These are phyloP conservation scores for Lactarius hengduanensis DNA, from an alignment of 768 basidiomycete species.

Conservation along the genomic window DNA sequence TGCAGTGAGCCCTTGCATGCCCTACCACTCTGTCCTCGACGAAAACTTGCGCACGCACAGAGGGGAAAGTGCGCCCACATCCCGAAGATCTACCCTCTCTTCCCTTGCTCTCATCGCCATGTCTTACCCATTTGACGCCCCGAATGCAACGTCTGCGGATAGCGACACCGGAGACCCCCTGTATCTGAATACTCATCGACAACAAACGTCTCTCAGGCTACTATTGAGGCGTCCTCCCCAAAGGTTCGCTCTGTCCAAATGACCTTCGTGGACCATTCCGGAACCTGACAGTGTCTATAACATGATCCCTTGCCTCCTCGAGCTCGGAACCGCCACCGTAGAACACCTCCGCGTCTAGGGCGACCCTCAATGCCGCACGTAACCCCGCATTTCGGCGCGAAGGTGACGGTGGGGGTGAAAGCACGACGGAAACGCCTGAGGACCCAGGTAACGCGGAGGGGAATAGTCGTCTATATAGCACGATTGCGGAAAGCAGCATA, in stretches of 20 bases:
- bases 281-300: constrained; percentile 49
- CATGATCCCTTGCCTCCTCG: constrained; percentile 75
- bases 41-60: too few relatives aligned
- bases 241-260: too few relatives aligned
- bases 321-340: constrained; percentile 40
- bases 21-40: too few relatives aligned
- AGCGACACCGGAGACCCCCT: too few relatives aligned
- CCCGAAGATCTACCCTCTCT: constrained; percentile 36
- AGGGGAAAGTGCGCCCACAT: constrained; percentile 19
- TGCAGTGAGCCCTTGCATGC: too few relatives aligned
- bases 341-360: constrained; percentile 55
- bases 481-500: too few relatives aligned
- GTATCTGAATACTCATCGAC: too few relatives aligned
- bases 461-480: constrained; percentile 43
- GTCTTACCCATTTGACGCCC: too few relatives aligned
- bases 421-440: constrained; percentile 37
- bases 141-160: too few relatives aligned
- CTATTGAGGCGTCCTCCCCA: too few relatives aligned
- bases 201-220: too few relatives aligned
- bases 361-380: constrained; percentile 48
- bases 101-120: constrained; percentile 64
- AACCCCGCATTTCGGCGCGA: constrained; percentile 41
- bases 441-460: constrained; percentile 32
- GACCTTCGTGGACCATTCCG: too few relatives aligned
- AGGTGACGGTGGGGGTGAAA: constrained; percentile 64